Base-by-base conservation (phyloP, 805 yeast species). In the Lipomyces sp. region DNA sequence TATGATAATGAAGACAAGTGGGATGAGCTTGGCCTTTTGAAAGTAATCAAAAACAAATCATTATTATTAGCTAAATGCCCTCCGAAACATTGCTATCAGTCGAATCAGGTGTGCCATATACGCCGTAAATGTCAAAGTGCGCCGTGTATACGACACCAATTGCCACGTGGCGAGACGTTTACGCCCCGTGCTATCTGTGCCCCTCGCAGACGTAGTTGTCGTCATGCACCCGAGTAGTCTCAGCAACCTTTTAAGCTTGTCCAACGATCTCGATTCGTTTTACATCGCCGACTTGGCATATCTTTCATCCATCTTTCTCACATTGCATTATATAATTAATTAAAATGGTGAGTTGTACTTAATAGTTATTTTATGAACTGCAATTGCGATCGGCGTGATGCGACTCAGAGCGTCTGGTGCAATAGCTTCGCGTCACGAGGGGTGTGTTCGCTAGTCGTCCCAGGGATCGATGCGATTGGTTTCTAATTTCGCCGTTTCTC, bases 261-360 rank as follows among this genome's bases (percentile, higher is more conserved):
- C 42, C 48, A 42, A 37, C 39, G 48, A 42, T 42, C 48, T 5
- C 48, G 48, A 6, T 42, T 42, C 18, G 48, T 42, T 42, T 15
- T 24, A 37, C 48, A 42, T n/a, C 24, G 48, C 48, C 15, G 29
- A 42, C 48, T 53, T 53, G 10, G 34, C 34, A 30, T 53, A 30
- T 53, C 34, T 53, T 24, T 53, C 34, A 30, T 53, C 34, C 34
- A 30, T 53, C 34, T 53, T 53, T 53, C 34, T 53, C 7, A 7
- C n/a, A 13, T 11, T 15, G 10, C 13, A 8, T 53, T 10, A 24
- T 53, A 13, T 13, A 53, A 53, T 53, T 33, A 7, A 7, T 53
- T 53, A 29, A 15, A 53, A 53, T 53, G 32, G 55, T 29, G 34
- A 53, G 34, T 29, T 53, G 8, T 7, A 10, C 15, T 5, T 30